A percentile compares a stretch with the other conserved stretches of the same genome.
These are phyloP conservation scores for Tetrahymena thermophila DNA, from an alignment of 73 alveolate genomes.

Conservation along the genomic window DNA sequence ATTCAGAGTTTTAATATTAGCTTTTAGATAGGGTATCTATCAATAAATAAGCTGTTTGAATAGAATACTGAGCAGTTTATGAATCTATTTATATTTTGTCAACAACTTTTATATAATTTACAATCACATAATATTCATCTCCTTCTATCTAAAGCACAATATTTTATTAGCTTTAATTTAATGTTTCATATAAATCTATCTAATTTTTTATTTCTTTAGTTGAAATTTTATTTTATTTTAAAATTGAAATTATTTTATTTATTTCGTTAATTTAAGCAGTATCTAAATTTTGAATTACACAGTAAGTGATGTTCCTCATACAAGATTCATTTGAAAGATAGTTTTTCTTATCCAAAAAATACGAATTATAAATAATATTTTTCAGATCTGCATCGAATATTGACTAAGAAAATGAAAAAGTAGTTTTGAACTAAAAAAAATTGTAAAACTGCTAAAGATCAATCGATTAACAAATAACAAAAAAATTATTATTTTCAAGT, in stretches of 20 bases:
- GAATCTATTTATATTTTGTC: not conserved
- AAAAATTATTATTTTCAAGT: not conserved
- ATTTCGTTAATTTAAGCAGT: no score
- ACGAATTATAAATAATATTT: not conserved
- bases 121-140: not conserved
- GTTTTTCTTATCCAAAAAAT: not conserved
- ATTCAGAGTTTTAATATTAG: not conserved
- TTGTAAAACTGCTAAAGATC: not conserved
- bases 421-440: not conserved
- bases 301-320: not conserved
- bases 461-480: not conserved
- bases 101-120: not conserved
- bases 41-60: not conserved
- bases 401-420: not conserved
- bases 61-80: not conserved
- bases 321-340: not conserved
- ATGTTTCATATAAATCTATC: not conserved
- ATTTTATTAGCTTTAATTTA: no score
- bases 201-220: not conserved
- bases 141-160: not conserved
- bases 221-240: no score
- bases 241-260: no score
- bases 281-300: not conserved
- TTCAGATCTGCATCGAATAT: not conserved
- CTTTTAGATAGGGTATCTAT: not conserved